Conservation (phyloP, 306 rosid species). For the Prunus padus region DNA sequence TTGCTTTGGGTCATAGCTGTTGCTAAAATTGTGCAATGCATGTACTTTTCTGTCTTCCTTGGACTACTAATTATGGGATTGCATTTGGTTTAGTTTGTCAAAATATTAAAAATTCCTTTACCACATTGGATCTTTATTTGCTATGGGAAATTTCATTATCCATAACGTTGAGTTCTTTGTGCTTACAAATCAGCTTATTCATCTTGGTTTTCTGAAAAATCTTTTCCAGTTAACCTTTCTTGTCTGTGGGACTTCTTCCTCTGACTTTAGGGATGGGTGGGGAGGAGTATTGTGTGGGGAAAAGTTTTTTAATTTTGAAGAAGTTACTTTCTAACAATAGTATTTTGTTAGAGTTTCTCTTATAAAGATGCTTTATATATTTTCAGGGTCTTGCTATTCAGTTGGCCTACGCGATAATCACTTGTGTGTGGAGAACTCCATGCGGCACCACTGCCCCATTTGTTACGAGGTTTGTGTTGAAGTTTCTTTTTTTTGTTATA, state of each 20-base stretch:
- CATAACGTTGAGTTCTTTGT: background rate
- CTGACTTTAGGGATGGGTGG: background rate
- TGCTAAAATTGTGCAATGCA: background rate
- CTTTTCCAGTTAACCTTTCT: background rate
- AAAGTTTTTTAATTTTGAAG: background rate
- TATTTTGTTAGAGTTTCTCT: background rate
- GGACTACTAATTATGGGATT: background rate
- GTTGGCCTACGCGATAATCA: constrained; percentile 70
- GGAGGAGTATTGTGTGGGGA: no score
- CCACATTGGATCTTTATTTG: background rate
- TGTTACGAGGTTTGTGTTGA: constrained; percentile 78
- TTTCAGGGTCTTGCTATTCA: constrained; percentile 84
- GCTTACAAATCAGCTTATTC: background rate
- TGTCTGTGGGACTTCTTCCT: background rate
- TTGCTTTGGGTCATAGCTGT: background rate
- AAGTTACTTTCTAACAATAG: background rate
- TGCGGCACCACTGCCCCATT: constrained; percentile 95
- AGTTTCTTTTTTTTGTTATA: background rate
- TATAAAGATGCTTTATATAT: constrained; percentile 8
- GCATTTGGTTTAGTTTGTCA: background rate
- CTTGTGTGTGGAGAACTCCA: constrained; percentile 89
- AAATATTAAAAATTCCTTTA: background rate
- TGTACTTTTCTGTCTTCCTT: background rate
- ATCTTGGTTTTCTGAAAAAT: background rate
- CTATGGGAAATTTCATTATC: background rate